Conservation (phyloP, 192 early-diverging fungal genomes). For the Coemansia sp. region DNA sequence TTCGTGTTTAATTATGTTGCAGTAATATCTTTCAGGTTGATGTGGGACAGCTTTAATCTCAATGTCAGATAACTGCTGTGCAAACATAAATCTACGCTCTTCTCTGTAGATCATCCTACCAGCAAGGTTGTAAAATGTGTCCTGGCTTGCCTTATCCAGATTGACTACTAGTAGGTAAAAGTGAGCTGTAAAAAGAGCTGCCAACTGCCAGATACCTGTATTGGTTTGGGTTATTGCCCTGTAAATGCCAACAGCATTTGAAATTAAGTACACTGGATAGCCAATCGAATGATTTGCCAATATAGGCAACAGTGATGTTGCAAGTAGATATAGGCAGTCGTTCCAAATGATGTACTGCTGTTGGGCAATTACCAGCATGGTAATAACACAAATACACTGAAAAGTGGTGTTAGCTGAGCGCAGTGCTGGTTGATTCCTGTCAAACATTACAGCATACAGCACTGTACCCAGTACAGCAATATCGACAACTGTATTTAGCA, state of each 20-base stretch:
- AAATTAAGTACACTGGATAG: constrained; percentile 2
- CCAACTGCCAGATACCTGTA: not conserved
- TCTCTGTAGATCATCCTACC: constrained; percentile 5
- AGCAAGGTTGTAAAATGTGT: not conserved
- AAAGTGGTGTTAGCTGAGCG: not conserved
- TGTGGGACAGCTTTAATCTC: too few species aligned
- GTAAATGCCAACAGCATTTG: constrained; percentile 7
- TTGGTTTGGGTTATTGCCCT: not conserved
- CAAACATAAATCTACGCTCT: too few species aligned
- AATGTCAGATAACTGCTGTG: too few species aligned
- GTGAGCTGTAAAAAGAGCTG: not conserved
- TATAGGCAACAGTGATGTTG: not conserved
- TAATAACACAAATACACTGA: not conserved
- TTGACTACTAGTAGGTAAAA: constrained; percentile 1
- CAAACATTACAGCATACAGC: not conserved
- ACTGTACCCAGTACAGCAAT: not conserved
- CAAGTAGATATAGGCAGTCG: not conserved
- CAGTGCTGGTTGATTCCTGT: not conserved
- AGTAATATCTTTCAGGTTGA: too few species aligned
- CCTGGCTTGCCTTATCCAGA: constrained; percentile 7
- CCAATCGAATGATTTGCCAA: not conserved
- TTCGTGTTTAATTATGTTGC: too few species aligned
- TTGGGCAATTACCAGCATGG: not conserved
- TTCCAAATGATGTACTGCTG: not conserved
- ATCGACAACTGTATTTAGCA: not conserved